Evolutionary conservation across 306 rosid species (phyloP), one percentile per base, ranked within the genome.

Genomic region (Lupinus albus): DNA sequence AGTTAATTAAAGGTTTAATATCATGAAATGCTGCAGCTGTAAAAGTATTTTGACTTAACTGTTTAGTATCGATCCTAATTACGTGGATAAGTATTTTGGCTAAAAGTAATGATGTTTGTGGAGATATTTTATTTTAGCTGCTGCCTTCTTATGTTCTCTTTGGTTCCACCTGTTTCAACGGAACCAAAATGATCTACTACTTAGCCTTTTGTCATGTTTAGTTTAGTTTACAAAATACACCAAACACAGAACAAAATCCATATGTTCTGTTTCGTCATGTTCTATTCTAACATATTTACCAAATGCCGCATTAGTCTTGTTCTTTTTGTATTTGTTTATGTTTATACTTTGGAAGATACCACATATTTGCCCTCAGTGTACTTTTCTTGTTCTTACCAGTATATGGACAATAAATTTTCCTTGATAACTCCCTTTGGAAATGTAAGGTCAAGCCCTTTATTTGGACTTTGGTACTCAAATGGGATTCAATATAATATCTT

Each of bases 21-120:
- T 30, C n/a, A 57, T 44, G 65, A 41, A 55, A 12, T 52, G 1
- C 69, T 17, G 6, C 3, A 49, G 61, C 39, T 61, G 3, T 16
- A 61, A 51, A 6, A 39, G 50, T 42, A 48, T 61, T 71, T 72
- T 12, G 3, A 50, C 32, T 60, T 7, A 14, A 64, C 13, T 58
- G 12, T 53, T 8, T 41, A 11, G 3, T 15, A 21, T 64, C 8
- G 33, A 16, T 54, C 18, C 33, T 41, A 52, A 4, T 59, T 33
- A 42, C 10, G 8, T 73, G 32, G 45, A 12, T 71, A 52, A 15
- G 46, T 15, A 17, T 53, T 69, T 13, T 55, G 14, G 73, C n/a
- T 35, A 35, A 8, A 17, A 20, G 54, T 1, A 38, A 17, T n/a
- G 42, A 12, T 50, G 54, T 35, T 41, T 25, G 61, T 44, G 6